Percentiles rank a stretch among this genome's conserved stretches.
phyloP scores from a whole-genome alignment of 2,329 filamentous ascomycete genomes.

The Fusarium albidum region DNA sequence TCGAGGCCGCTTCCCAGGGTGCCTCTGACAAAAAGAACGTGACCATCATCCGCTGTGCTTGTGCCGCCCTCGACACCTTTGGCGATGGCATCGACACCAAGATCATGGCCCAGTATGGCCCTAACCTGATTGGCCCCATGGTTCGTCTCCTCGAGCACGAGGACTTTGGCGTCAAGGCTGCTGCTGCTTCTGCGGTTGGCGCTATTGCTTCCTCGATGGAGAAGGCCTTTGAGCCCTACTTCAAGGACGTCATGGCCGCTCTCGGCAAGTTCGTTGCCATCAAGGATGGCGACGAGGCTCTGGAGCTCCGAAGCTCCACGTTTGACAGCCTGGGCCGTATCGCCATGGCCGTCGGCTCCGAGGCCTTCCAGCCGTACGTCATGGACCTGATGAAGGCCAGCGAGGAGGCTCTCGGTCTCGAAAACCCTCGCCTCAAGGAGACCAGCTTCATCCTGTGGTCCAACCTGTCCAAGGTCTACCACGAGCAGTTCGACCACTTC shows the following conservation, averaged over 20 bases:
- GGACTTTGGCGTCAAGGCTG: constrained; percentile 88
- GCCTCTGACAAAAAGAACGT: constrained; percentile 77
- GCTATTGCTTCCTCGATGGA: constrained; percentile 89
- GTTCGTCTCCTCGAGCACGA: constrained; percentile 84
- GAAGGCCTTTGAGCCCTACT: constrained; percentile 87
- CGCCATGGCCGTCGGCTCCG: constrained; percentile 83
- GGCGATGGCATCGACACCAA: constrained; percentile 83
- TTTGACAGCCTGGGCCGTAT: constrained; percentile 95
- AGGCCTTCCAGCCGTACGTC: constrained; percentile 91
- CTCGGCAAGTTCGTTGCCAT: constrained; percentile 84
- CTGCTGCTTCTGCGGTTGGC: constrained; percentile 87
- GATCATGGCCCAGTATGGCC: constrained; percentile 82
- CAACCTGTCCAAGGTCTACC: constrained; percentile 92
- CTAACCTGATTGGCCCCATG: constrained; percentile 84
- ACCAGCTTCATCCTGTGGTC: constrained; percentile 98
- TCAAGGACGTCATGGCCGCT: constrained; percentile 88
- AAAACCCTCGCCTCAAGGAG: constrained; percentile 90
- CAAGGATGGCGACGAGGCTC: constrained; percentile 89
- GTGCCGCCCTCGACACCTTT: constrained; percentile 89
- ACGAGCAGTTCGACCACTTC: constrained; percentile 82
- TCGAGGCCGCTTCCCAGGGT: constrained; percentile 79
- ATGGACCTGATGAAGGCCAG: constrained; percentile 89
- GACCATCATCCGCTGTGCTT: constrained; percentile 87
- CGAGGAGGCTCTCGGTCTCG: constrained; percentile 87
- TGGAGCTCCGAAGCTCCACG: constrained; percentile 87